Base-by-base conservation (phyloP, 768 basidiomycete species). In the Mycena albidolilacea region DNA sequence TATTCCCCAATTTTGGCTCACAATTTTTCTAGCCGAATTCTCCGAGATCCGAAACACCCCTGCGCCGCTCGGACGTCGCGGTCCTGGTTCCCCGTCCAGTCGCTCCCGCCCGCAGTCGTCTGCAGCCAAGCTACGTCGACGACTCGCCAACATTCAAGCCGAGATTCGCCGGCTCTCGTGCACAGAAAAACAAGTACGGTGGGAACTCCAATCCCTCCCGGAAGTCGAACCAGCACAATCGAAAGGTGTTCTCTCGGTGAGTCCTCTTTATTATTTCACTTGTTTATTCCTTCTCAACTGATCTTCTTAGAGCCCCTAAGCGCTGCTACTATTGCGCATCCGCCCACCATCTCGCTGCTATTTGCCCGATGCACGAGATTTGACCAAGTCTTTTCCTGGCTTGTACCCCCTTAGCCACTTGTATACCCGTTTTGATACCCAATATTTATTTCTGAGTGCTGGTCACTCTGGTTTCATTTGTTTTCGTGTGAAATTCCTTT, bases 111-210 rank as follows among this genome's bases (percentile, higher is more conserved):
- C 44, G 1, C 46, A n/a, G 17, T 21, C 44, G 48, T 64, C 63
- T 21, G 30, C 48, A 30, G 15, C 44, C 30, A 19, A 66, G 9
- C 23, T 66, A 41, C 14, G 50, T 17, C 64, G 64, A 55, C 41
- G 39, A 23, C 64, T 57, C 7, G n/a, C 55, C 15, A n/a, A 19
- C 35, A 14, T 66, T 3, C 23, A 57, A 35, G 38, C 64, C 39
- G 64, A 66, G 30, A 15, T 66, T 38, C 52, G 21, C 39, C 64
- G 21, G 6, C 64, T 66, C 8, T 54, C 54, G n/a, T 39, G n/a
- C 6, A 50, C 23, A n/a, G 54, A 66, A n/a, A 30, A 66, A 54
- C 30, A 43, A 17, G 21, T 66, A 1, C 3, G 5, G 1, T 39
- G 37, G 54, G 19, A 15, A 10, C 6, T 66, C 17, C 64, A 57